Conservation (phyloP, 169 alveolate species). For the Perkinsus marinus region DNA sequence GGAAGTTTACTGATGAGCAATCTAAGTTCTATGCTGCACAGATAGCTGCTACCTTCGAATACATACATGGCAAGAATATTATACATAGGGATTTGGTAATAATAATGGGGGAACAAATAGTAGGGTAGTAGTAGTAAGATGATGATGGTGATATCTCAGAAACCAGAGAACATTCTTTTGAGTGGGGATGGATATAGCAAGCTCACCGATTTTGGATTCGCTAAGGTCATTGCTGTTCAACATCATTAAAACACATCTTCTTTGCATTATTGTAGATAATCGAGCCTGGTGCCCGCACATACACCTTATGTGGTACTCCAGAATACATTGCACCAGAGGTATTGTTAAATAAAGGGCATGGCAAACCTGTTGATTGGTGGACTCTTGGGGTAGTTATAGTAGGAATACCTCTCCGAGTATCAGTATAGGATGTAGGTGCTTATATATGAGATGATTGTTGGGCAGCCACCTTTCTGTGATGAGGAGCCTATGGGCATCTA, state of each 20-base stretch:
- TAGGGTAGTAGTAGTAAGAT: too few relatives aligned
- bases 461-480: slow-evolving; percentile 93
- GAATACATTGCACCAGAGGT: slow-evolving; percentile 99
- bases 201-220: slow-evolving; percentile 98
- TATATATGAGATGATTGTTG: slow-evolving; percentile 93
- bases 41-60: slow-evolving; percentile 73
- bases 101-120: too few relatives aligned
- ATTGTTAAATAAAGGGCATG: slow-evolving; percentile 79
- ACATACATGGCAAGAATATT: slow-evolving; percentile 80
- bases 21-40: slow-evolving; percentile 83
- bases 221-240: slow-evolving; percentile 67
- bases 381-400: slow-evolving; percentile 87
- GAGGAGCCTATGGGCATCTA: slow-evolving; percentile 93
- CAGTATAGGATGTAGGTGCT: slow-evolving; percentile 35
- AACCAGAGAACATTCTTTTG: slow-evolving; percentile 91
- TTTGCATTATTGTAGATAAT: not conserved
- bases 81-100: slow-evolving; percentile 50
- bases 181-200: slow-evolving; percentile 91
- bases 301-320: slow-evolving; percentile 99
- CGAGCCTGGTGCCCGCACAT: slow-evolving; percentile 75
- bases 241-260: not conserved
- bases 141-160: slow-evolving; percentile 18
- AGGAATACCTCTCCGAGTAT: too few relatives aligned
- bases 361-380: slow-evolving; percentile 97
- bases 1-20: slow-evolving; percentile 71